A percentile compares a stretch with the other conserved stretches of the same genome.
These are phyloP conservation scores for Arbutus unedo DNA, from an alignment of 148 eudicot species.

Conservation along the genomic window DNA sequence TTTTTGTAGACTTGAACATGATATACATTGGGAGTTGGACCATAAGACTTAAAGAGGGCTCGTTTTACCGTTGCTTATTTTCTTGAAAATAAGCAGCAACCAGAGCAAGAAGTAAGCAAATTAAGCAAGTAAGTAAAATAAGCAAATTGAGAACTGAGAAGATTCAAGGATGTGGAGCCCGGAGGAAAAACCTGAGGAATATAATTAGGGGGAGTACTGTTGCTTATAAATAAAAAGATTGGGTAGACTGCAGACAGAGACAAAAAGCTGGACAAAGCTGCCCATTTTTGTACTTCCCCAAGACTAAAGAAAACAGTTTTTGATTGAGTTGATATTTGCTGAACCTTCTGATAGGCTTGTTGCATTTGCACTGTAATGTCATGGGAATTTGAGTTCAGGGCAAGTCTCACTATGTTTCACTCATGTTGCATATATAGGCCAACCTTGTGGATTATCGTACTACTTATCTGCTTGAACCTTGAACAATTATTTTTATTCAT, in stretches of 20 bases:
- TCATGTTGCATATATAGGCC: background rate
- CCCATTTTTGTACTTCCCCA: background rate
- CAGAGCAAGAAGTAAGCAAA: no score
- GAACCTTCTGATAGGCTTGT: background rate
- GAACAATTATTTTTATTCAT: slow-evolving; percentile 19
- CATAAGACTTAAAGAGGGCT: no score
- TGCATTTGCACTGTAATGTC: background rate
- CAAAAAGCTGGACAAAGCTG: background rate
- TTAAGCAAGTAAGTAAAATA: no score
- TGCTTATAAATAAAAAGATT: background rate
- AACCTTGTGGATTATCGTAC: background rate
- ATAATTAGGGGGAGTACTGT: background rate
- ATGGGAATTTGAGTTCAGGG: background rate
- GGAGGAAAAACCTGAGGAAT: background rate
- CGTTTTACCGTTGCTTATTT: no score
- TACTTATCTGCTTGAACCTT: slow-evolving; percentile 8
- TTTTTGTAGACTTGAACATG: no score
- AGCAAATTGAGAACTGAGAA: no score
- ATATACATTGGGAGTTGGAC: no score
- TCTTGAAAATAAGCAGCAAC: no score
- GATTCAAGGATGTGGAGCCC: background rate
- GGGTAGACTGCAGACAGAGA: background rate
- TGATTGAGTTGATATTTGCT: background rate
- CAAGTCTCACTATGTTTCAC: background rate
- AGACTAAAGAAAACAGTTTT: background rate